Evolutionary conservation across 225 moss, liverwort and hornwort genomes (phyloP), one percentile per base, ranked within the genome.

Genomic region (Physcomitrium patens): DNA sequence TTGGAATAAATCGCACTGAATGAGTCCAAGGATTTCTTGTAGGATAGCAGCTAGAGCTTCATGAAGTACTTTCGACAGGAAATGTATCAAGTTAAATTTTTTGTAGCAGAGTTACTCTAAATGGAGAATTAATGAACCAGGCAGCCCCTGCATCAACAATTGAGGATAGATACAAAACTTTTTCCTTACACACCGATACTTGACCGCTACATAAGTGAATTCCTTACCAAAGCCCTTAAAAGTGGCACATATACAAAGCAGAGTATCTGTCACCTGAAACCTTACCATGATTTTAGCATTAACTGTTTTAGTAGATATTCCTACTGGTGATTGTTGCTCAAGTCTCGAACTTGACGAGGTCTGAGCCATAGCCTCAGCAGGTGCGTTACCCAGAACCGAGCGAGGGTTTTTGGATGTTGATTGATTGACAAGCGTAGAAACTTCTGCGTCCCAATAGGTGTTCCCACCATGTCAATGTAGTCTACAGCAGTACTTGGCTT

Each of bases 261-360:
- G 48, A 75, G 57, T 26, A 56, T 51, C 10, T 17, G 68, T 63
- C 77, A 71, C 67, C 31, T 77, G 46, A 68, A 69, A 41, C 16
- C 78, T 78, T 83, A 88, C 88, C 85, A 77, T 73, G 52, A n/a
- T 76, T 83, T 85, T 85, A 66, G 82, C 68, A 76, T 88, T 85
- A 48, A 80, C 61, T 49, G 67, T 20, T 58, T 63, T 73, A 49
- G 62, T 75, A 24, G 69, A 51, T 70, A 20, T 19, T 69, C 61
- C 72, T 52, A 60, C 54, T 15, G 63, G 50, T 63, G 53, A 46
- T 78, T 70, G 69, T 73, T 37, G 51, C 67, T 80, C 85, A 41
- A 78, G 45, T 73, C 77, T 70, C 37, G 68, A 85, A 63, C 22
- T 63, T 67, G 78, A 73, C 46, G 83, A 49, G 78, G 78, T 73